These are phyloP conservation scores for Bruguiera sexangula DNA, from an alignment of 345 rosid species.

Conservation along the genomic window DNA sequence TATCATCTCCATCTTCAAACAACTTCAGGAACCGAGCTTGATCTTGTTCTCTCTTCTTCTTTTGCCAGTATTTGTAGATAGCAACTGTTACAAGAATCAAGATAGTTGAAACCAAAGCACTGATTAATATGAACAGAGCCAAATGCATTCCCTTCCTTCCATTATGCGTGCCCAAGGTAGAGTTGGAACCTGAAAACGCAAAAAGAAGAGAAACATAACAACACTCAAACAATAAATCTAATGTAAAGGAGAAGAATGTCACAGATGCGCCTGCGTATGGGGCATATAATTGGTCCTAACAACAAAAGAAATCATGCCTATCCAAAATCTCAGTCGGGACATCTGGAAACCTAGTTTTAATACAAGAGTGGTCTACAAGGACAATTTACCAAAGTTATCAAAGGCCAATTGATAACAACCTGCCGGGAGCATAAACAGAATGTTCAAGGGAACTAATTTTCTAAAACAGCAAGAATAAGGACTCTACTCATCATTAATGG, in stretches of 20 bases:
- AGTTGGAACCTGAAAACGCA: conserved; percentile 30
- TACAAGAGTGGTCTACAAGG: no score
- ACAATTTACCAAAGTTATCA: no score
- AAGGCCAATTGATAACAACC: no score
- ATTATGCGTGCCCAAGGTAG: conserved; percentile 20
- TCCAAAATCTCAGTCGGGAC: no score
- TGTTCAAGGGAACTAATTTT: no score
- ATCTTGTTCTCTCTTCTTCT: conserved; percentile 75
- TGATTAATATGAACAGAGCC: conserved; percentile 45
- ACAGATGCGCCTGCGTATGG: background rate
- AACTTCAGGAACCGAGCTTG: conserved; percentile 84
- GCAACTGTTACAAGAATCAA: conserved; percentile 31
- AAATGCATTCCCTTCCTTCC: conserved; percentile 34
- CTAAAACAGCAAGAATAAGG: no score
- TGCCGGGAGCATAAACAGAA: no score
- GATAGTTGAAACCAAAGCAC: conserved; percentile 34
- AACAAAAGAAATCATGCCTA: no score
- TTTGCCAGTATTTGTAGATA: conserved; percentile 58
- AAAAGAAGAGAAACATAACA: background rate
- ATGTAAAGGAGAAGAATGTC: background rate
- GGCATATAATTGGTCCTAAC: background rate
- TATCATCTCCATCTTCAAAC: conserved; percentile 86
- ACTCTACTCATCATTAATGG: no score
- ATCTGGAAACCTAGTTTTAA: no score
- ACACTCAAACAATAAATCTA: background rate